Evolutionary conservation across 106 monocot species (phyloP).

Genomic region (Dendrobium officinale): DNA sequence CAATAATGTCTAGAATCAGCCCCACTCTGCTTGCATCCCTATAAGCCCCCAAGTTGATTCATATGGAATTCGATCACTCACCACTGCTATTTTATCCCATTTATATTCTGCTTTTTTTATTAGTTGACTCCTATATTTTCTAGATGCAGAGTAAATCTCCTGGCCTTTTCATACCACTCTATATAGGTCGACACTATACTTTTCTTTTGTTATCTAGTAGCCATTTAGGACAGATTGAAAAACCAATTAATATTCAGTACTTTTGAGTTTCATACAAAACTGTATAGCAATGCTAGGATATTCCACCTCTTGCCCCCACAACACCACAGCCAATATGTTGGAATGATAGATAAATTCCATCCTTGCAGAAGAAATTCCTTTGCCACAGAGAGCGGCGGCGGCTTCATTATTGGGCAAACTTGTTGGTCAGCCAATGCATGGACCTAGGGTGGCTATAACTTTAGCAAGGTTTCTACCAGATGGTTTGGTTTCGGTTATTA

Average conservation of each 20-base stretch:
- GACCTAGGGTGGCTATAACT: slow-evolving; percentile 93
- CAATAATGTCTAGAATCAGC: neutral
- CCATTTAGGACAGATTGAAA: neutral
- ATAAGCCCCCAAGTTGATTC: neutral
- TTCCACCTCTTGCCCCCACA: neutral
- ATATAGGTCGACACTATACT: neutral
- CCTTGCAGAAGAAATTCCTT: slow-evolving; percentile 79
- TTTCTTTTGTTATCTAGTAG: neutral
- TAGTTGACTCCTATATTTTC: neutral
- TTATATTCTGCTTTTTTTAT: neutral
- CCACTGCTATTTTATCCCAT: neutral
- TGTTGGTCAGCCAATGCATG: slow-evolving; percentile 97
- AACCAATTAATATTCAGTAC: neutral
- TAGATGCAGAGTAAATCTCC: neutral
- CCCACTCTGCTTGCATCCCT: neutral
- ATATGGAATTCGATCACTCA: neutral
- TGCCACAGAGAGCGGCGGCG: slow-evolving; percentile 93
- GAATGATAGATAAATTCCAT: neutral
- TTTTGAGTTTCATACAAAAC: neutral
- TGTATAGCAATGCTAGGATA: neutral
- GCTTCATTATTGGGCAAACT: slow-evolving; percentile 94
- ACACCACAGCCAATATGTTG: neutral
- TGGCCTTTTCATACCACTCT: neutral
- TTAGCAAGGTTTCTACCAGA: slow-evolving; percentile 95
- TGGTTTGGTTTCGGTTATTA: slow-evolving; percentile 88